Percentiles rank a stretch among this genome's conserved stretches.
phyloP scores from a whole-genome alignment of 352 stramenopile genomes.

The Phytophthora chlamydospora region DNA sequence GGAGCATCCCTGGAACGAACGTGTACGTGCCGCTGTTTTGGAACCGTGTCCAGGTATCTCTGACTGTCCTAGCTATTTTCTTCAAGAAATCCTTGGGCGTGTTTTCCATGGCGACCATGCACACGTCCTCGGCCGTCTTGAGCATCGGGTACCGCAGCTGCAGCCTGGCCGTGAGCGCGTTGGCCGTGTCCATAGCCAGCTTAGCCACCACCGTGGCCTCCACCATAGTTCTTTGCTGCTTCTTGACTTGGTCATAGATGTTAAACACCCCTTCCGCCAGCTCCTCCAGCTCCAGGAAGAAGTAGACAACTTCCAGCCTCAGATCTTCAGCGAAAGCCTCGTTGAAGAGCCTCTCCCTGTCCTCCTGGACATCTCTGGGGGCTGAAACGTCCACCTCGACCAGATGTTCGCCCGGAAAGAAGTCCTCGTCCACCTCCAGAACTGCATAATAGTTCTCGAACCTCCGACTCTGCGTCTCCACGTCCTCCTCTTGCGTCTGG shows the following conservation, averaged over 20 bases:
- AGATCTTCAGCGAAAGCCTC: conserved; percentile 30
- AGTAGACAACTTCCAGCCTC: conserved; percentile 20
- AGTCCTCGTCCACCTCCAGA: conserved; percentile 19
- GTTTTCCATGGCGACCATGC: background rate
- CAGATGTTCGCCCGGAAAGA: conserved; percentile 14
- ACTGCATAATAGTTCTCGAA: conserved; percentile 30
- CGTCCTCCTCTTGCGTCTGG: background rate
- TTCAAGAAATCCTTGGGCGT: no score
- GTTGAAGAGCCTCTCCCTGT: conserved; percentile 10
- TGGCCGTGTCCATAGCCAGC: conserved; percentile 21
- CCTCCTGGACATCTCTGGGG: background rate
- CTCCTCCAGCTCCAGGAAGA: conserved; percentile 33
- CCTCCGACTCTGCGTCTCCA: background rate
- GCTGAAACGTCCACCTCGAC: background rate
- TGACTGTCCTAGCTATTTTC: no score
- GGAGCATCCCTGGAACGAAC: conserved; percentile 13
- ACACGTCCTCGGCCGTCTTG: conserved; percentile 6
- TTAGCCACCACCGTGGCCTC: conserved; percentile 32
- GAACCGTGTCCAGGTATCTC: background rate
- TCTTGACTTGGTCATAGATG: conserved; percentile 28
- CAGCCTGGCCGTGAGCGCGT: conserved; percentile 10
- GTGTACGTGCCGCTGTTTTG: background rate
- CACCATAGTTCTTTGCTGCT: conserved; percentile 28
- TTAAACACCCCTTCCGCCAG: conserved; percentile 17
- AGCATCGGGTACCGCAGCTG: conserved; percentile 25